phyloP scores from a whole-genome alignment of 2,329 filamentous ascomycete genomes.

The Claviceps fusiformis region DNA sequence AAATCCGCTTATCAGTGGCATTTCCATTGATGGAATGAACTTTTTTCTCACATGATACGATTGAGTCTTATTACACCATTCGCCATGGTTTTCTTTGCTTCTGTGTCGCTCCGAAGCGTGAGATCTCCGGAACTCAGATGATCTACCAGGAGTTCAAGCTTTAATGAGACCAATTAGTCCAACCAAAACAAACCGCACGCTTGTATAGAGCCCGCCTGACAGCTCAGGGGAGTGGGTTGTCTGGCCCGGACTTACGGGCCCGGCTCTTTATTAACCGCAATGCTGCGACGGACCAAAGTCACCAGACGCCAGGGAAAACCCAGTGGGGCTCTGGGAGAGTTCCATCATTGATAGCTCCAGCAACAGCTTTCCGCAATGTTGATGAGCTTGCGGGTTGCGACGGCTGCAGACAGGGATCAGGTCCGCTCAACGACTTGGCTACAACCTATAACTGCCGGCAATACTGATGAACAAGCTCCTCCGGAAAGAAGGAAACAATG shows the following conservation, averaged over 20 bases:
- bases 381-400: conserved; percentile 3
- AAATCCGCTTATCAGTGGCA: not conserved
- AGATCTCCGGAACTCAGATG: not conserved
- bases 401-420: conserved; percentile 5
- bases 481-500: not conserved
- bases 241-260: not conserved
- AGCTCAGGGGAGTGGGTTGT: not conserved
- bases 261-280: not conserved
- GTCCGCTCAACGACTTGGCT: not conserved
- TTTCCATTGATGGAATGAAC: not conserved
- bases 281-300: not conserved
- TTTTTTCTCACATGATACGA: not conserved
- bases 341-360: not conserved
- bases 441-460: not conserved
- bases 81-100: not conserved
- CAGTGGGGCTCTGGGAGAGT: not conserved
- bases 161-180: too few relatives aligned
- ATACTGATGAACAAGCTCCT: not conserved
- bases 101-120: not conserved
- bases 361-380: not conserved
- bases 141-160: too few relatives aligned
- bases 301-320: not conserved
- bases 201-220: not conserved
- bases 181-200: not conserved
- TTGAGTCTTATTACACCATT: too few relatives aligned